Percentiles rank a stretch among this genome's conserved stretches.
Evolutionary conservation across 2,329 filamentous ascomycete species (phyloP).

Genomic region (Aureobasidium namibiae): DNA sequence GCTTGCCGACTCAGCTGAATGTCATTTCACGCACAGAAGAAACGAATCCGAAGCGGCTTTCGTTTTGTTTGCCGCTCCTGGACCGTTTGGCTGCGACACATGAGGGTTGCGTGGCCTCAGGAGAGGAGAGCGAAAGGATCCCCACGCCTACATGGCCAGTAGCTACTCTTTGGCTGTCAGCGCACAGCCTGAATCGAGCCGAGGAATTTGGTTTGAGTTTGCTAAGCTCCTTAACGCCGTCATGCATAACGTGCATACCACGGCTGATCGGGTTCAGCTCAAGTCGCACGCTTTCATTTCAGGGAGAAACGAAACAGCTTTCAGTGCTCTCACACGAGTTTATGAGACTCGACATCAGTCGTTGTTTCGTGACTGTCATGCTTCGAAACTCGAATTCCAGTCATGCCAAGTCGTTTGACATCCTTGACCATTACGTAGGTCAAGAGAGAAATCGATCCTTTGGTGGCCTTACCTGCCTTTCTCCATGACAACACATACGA

Average conservation of each 20-base stretch:
- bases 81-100: neutral
- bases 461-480: neutral
- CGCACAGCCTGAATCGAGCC: neutral
- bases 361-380: neutral
- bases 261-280: neutral
- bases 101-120: neutral
- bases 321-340: neutral
- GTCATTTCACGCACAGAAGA: neutral
- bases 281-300: neutral
- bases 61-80: neutral
- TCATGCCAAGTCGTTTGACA: neutral
- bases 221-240: neutral
- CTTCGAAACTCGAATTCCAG: neutral
- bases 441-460: neutral
- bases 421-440: constrained; percentile 1
- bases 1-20: neutral
- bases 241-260: neutral
- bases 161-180: neutral
- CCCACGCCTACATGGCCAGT: no score
- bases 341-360: neutral
- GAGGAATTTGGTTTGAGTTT: neutral
- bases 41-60: neutral
- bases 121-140: neutral
- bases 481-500: neutral
- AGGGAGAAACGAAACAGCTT: neutral